Conservation (phyloP, 305 asterid genomes). For the Fraxinus velutina region DNA sequence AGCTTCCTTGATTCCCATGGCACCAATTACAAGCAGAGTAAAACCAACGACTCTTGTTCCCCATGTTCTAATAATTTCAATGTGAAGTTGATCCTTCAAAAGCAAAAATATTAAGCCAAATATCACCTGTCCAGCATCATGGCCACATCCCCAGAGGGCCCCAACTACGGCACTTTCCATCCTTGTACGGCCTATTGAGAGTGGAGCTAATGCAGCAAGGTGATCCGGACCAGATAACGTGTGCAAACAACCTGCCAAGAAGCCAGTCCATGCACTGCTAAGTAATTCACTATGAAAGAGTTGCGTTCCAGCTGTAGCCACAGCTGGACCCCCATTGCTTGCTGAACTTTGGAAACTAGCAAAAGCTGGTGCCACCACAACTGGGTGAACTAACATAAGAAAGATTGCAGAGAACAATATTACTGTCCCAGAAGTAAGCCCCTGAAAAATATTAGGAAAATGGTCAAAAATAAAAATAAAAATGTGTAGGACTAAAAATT, state of each 20-base stretch:
- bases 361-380: conserved; percentile 60
- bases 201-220: conserved; percentile 97
- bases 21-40: conserved; percentile 82
- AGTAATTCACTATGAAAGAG: conserved; percentile 56
- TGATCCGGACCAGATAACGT: conserved; percentile 95
- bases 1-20: conserved; percentile 89
- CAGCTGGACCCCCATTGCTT: conserved; percentile 47
- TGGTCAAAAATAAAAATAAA: neutral
- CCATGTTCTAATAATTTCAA: conserved; percentile 84
- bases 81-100: conserved; percentile 77
- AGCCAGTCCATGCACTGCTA: conserved; percentile 94
- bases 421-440: conserved; percentile 41
- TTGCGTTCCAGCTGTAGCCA: conserved; percentile 28
- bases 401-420: conserved; percentile 52
- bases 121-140: conserved; percentile 87
- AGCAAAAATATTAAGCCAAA: conserved; percentile 78
- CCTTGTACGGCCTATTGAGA: conserved; percentile 84
- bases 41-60: conserved; percentile 85
- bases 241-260: conserved; percentile 97
- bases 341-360: conserved; percentile 60
- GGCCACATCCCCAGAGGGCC: conserved; percentile 99
- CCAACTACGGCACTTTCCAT: conserved; percentile 93
- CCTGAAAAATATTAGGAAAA: conserved; percentile 42
- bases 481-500: neutral
- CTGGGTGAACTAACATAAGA: conserved; percentile 51